Evolutionary conservation across 208 protist species (phyloP).

Genomic region (Jaenimonas drosophilae): DNA sequence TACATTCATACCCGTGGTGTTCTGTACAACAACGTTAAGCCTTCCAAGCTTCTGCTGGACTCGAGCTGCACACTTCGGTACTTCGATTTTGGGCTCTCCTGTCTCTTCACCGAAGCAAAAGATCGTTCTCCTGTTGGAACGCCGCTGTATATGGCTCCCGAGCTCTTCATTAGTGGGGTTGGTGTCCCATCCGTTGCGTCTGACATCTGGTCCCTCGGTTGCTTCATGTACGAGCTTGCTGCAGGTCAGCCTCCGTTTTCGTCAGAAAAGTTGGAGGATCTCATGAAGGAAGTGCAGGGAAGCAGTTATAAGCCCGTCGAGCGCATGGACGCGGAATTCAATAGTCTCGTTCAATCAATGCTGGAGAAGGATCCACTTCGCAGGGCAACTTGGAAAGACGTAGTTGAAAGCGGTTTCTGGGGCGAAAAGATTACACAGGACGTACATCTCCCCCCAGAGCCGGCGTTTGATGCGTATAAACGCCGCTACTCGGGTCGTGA

Average conservation of each 20-base stretch:
- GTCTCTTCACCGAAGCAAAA: constrained; percentile 31
- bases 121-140: constrained; percentile 52
- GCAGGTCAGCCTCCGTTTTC: constrained; percentile 91
- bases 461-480: constrained; percentile 47
- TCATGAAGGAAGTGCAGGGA: constrained; percentile 89
- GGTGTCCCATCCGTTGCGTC: constrained; percentile 72
- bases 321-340: constrained; percentile 38
- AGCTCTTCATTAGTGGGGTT: constrained; percentile 72
- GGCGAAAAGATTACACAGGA: constrained; percentile 25
- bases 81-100: constrained; percentile 87
- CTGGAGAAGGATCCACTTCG: constrained; percentile 77
- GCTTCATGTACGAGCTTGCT: constrained; percentile 89
- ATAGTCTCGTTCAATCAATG: constrained; percentile 47
- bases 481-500: no score
- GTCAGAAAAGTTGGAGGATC: constrained; percentile 76
- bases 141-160: constrained; percentile 91
- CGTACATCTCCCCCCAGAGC: constrained; percentile 30
- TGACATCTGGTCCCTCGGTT: constrained; percentile 93
- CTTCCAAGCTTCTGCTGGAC: constrained; percentile 91
- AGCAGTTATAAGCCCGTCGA: constrained; percentile 17
- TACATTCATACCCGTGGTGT: constrained; percentile 87
- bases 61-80: constrained; percentile 83
- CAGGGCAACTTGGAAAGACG: constrained; percentile 69
- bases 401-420: constrained; percentile 76
- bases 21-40: constrained; percentile 89